Evolutionary conservation across 805 yeast species (phyloP).

Genomic region (Kazachstania africana): DNA sequence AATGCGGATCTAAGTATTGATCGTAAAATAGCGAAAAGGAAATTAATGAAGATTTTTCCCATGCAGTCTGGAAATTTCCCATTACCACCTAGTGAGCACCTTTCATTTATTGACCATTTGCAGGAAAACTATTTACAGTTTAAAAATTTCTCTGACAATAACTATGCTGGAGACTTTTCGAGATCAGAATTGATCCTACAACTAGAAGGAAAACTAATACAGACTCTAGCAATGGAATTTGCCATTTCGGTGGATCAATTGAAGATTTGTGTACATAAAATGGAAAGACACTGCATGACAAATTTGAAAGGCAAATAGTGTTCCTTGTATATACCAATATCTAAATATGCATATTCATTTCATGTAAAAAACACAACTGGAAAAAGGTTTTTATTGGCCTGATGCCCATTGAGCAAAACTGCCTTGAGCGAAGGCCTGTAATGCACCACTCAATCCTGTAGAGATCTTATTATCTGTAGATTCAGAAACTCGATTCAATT

Average conservation of each 20-base stretch:
- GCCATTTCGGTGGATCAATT: conserved; percentile 9
- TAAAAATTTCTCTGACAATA: conserved; percentile 6
- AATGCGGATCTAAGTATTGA: conserved; percentile 15
- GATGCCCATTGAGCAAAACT: conserved; percentile 27
- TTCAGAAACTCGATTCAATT: conserved; percentile 24
- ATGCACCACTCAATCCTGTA: conserved; percentile 19
- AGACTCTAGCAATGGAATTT: conserved; percentile 8
- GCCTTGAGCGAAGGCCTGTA: conserved; percentile 25
- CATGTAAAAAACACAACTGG: neutral
- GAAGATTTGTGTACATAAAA: conserved; percentile 4
- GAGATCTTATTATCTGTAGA: conserved; percentile 14
- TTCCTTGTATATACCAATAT: no score
- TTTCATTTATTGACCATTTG: conserved; percentile 12
- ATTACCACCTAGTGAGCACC: neutral
- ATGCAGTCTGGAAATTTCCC: conserved; percentile 3
- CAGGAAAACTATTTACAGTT: conserved; percentile 16
- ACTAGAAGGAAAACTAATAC: conserved; percentile 9
- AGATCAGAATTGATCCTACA: conserved; percentile 2
- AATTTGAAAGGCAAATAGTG: no score
- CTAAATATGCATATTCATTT: no score
- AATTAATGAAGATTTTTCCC: conserved; percentile 20
- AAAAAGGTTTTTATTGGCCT: conserved; percentile 16
- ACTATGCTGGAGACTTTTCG: neutral
- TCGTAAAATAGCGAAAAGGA: conserved; percentile 21
- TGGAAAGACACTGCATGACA: conserved; percentile 6